A percentile compares a stretch with the other conserved stretches of the same genome.
These are phyloP conservation scores for Betula pendula DNA, from an alignment of 306 rosid species.

Conservation along the genomic window DNA sequence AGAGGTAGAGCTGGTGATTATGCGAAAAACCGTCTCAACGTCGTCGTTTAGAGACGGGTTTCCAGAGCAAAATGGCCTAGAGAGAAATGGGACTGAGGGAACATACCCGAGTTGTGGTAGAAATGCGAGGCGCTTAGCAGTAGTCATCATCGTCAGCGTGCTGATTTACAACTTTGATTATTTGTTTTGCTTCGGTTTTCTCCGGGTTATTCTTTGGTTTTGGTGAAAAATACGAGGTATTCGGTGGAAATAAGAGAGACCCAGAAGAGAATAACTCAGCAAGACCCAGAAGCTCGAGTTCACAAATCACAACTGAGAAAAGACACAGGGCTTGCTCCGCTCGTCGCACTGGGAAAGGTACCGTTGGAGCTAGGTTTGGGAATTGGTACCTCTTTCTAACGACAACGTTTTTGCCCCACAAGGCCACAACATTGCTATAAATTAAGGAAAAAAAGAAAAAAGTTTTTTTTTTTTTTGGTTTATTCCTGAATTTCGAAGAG, in stretches of 20 bases:
- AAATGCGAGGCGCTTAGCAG: conserved; percentile 24
- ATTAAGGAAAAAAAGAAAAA: too few relatives aligned
- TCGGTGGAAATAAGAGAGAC: neutral
- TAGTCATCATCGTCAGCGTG: conserved; percentile 21
- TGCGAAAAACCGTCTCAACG: conserved; percentile 49
- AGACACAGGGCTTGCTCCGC: neutral
- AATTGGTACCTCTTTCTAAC: too few relatives aligned
- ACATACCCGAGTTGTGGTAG: conserved; percentile 30
- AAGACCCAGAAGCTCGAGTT: neutral
- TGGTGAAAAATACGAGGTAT: neutral
- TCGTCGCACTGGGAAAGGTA: neutral
- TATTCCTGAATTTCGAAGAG: too few relatives aligned
- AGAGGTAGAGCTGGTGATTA: conserved; percentile 44
- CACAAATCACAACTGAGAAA: neutral
- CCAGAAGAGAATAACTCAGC: neutral
- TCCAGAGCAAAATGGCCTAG: conserved; percentile 38
- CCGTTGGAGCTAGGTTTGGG: neutral
- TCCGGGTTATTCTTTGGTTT: neutral
- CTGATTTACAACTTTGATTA: neutral
- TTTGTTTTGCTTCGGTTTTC: neutral
- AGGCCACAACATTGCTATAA: too few relatives aligned
- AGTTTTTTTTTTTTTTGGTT: too few relatives aligned
- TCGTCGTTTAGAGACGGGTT: conserved; percentile 28
- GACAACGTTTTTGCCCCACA: too few relatives aligned
- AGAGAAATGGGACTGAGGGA: conserved; percentile 7